Conservation (phyloP, 1,284 basidiomycete species). For the Trametes sp. region DNA sequence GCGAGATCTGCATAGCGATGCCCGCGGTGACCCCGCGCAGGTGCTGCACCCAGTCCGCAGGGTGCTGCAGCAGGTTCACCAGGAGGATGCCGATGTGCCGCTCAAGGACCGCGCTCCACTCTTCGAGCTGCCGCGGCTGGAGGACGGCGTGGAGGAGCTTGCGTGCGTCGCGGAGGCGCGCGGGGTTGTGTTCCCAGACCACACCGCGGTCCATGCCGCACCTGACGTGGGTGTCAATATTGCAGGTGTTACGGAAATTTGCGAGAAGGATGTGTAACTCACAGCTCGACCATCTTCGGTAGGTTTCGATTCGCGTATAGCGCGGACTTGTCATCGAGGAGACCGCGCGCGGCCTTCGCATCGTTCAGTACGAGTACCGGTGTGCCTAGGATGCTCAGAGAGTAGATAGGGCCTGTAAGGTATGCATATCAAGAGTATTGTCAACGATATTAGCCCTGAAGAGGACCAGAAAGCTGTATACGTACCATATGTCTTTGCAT, state of each 20-base stretch:
- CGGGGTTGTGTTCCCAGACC: slow-evolving; percentile 23
- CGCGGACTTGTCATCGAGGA: slow-evolving; percentile 23
- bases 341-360: slow-evolving; percentile 19
- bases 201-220: slow-evolving; percentile 27
- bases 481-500: slow-evolving; percentile 13
- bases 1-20: slow-evolving; percentile 26
- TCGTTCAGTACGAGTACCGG: slow-evolving; percentile 25
- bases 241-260: neutral
- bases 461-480: neutral
- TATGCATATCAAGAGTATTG: neutral
- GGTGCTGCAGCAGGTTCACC: slow-evolving; percentile 11
- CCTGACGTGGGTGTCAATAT: neutral
- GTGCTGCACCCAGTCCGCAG: slow-evolving; percentile 22
- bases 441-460: no score
- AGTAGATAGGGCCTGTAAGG: slow-evolving; percentile 20
- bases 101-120: slow-evolving; percentile 6
- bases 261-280: neutral
- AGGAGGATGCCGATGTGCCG: slow-evolving; percentile 20
- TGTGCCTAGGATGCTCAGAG: slow-evolving; percentile 19
- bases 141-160: slow-evolving; percentile 21
- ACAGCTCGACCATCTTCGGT: slow-evolving; percentile 30
- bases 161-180: slow-evolving; percentile 19
- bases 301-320: slow-evolving; percentile 23
- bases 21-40: slow-evolving; percentile 22
- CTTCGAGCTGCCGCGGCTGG: slow-evolving; percentile 14